Evolutionary conservation across 2,329 filamentous ascomycete genomes (phyloP), one percentile per base, ranked within the genome.

Genomic region (Xylaria sp.): DNA sequence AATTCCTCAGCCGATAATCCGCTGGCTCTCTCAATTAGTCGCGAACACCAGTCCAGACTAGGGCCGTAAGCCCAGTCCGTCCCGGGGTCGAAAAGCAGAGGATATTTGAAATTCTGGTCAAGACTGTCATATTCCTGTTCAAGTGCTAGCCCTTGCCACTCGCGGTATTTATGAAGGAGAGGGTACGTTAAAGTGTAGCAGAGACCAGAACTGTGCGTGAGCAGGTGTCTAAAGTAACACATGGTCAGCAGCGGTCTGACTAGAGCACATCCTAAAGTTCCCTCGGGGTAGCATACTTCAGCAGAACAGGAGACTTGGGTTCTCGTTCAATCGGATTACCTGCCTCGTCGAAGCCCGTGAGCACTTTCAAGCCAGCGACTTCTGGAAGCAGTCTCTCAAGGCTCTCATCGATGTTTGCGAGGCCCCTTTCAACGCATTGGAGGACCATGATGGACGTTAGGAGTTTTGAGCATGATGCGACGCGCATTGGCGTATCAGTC

Each of bases 371-470:
- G 15, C 54, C 60, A 5, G 66, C 71, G 2, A 71, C 59, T 34
- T 71, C 71, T 8, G 69, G 71, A 34, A 71, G 71, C 2, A 73
- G 46, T 34, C 23, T 70, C 39, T 70, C 66, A 13, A 71, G 56
- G 6, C 13, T 25, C n/a, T 71, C 66, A 2, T 72, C 66, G 13
- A 66, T 32, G 44, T 56, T 50, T 8, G 32, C 66, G 9, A 71
- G 69, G 6, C 71, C 70, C 54, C 32, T 12, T 32, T 72, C 71
- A 1, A 71, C 66, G 34, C 66, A 69, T 32, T 71, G 69, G 2
- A 69, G 64, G 44, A 69, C 71, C 69, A 72, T 72, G 39, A 72
- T 68, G 15, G 65, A 71, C 4, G 71, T 68, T 4, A 71, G n/a
- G 23, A 73, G 41, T 60, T 71, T 73, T 20, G 64, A 64, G 63